Percentiles rank a stretch among this genome's conserved stretches.
These are phyloP conservation scores for Chytriomyces confervae DNA, from an alignment of 192 early-diverging fungal species.

Conservation along the genomic window DNA sequence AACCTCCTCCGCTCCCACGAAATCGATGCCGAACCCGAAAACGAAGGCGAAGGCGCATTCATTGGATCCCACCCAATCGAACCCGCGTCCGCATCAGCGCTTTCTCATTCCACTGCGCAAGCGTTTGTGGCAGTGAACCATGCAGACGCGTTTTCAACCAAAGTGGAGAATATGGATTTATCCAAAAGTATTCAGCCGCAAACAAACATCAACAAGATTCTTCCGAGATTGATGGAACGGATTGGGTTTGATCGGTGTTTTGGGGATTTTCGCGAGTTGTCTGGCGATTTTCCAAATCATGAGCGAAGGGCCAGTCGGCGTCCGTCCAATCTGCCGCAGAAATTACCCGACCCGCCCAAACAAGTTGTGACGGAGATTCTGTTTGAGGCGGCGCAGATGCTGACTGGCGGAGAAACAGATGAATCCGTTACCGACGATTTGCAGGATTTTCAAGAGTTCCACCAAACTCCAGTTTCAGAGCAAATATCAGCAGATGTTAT, in stretches of 20 bases:
- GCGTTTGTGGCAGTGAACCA: not conserved
- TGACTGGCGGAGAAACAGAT: not conserved
- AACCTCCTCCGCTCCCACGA: not conserved
- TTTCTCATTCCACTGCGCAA: not conserved
- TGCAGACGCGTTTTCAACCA: not conserved
- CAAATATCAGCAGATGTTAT: slow-evolving; percentile 17
- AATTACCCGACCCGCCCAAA: not conserved
- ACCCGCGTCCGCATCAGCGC: not conserved
- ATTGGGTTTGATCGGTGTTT: slow-evolving; percentile 23
- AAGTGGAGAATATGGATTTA: slow-evolving; percentile 24
- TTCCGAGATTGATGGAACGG: slow-evolving; percentile 23
- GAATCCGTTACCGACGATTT: too few species aligned
- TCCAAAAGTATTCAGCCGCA: not conserved
- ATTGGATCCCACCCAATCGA: slow-evolving; percentile 10
- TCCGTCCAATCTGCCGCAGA: too few species aligned
- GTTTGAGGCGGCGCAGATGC: slow-evolving; percentile 6
- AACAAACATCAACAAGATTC: not conserved
- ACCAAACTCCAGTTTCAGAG: slow-evolving; percentile 6
- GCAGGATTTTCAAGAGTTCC: not conserved
- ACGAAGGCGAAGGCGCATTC: not conserved
- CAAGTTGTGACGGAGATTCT: not conserved
- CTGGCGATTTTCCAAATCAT: not conserved
- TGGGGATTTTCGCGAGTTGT: slow-evolving; percentile 1
- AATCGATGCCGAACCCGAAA: not conserved
- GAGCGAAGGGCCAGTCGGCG: not conserved